A percentile compares a stretch with the other conserved stretches of the same genome.
Conservation (phyloP, 2,329 filamentous ascomycete genomes). For the Fusarium nematophilum region DNA sequence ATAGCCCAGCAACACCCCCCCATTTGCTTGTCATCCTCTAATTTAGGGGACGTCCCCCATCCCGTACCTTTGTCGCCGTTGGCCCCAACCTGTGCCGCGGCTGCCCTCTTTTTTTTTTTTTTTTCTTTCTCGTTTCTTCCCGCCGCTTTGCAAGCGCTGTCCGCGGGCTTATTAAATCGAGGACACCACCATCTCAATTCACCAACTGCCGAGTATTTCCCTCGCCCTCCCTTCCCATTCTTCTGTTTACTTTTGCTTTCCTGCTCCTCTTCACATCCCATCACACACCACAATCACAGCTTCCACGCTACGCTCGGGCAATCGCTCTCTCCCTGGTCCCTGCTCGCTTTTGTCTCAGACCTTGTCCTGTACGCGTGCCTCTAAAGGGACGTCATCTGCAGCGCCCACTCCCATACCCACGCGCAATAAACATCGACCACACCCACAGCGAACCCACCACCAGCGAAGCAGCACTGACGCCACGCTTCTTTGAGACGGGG, state of each 20-base stretch:
- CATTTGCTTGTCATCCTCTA: constrained; percentile 33
- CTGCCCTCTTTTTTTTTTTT: constrained; percentile 20
- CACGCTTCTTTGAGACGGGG: constrained; percentile 37
- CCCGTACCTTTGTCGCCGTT: constrained; percentile 41
- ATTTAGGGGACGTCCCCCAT: constrained; percentile 39
- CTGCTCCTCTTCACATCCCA: constrained; percentile 15
- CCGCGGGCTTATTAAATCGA: constrained; percentile 34
- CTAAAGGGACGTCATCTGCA: constrained; percentile 45
- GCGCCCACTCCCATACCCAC: constrained; percentile 23
- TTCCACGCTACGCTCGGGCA: background rate
- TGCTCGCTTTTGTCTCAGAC: constrained; percentile 32
- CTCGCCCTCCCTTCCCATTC: constrained; percentile 17
- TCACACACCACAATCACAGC: too few relatives aligned
- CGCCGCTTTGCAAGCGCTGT: constrained; percentile 15
- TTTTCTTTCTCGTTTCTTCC: constrained; percentile 27
- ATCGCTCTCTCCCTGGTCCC: constrained; percentile 18
- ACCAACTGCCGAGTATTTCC: constrained; percentile 12
- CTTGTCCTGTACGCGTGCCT: constrained; percentile 34
- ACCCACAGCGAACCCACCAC: constrained; percentile 34
- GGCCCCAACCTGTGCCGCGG: constrained; percentile 32
- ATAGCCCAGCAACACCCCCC: constrained; percentile 5
- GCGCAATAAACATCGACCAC: constrained; percentile 33
- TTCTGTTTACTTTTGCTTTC: constrained; percentile 11
- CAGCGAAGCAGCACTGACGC: constrained; percentile 32
- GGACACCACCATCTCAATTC: constrained; percentile 2